Evolutionary conservation across 805 yeast genomes (phyloP), one percentile per base, ranked within the genome.

Genomic region (Yamadazyma paraphyllophila): DNA sequence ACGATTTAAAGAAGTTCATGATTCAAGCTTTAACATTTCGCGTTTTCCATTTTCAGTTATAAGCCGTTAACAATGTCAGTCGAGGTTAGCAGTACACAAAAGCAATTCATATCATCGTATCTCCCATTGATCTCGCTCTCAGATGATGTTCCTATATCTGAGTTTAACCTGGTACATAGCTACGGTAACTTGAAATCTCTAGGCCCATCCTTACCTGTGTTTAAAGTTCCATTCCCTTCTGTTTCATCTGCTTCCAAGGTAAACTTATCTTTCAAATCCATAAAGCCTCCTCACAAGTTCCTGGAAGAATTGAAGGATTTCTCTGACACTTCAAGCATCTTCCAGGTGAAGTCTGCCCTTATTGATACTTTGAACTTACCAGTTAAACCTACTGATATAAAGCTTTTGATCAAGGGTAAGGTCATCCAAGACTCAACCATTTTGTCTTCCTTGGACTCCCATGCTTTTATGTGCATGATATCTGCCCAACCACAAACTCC

Each of bases 231-330:
- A 0, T 71, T 63, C 53, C 75, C 68, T 53, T 43, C 45, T 10
- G 15, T 33, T 12, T 16, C 13, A 16, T 49, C 48, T 35, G 14
- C 14, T 17, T 12, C 39, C n/a, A 36, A 33, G 2, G 54, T 67
- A 41, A 57, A 52, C 16, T 54, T 74, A 41, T 52, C 59, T 15
- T 71, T 88, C 59, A 84, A 83, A 62, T 84, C 91, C 26, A 76
- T 88, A 44, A 81, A 82, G 55, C 78, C 84, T 4, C 96, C 96
- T 5, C 64, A 53, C 57, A 86, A 82, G 58, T 85, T 87, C 62
- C 60, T 66, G 32, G 49, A 58, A 4, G 60, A 49, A 32, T 52
- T 71, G 44, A 33, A 32, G 6, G 55, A 41, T 44, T 67, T 57
- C 30, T 50, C 58, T 3, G 53, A 27, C 16, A 62, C 58, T 32